Evolutionary conservation across 257 asterid genomes (phyloP), one percentile per base, ranked within the genome.

Genomic region (Penstemon eatonii): DNA sequence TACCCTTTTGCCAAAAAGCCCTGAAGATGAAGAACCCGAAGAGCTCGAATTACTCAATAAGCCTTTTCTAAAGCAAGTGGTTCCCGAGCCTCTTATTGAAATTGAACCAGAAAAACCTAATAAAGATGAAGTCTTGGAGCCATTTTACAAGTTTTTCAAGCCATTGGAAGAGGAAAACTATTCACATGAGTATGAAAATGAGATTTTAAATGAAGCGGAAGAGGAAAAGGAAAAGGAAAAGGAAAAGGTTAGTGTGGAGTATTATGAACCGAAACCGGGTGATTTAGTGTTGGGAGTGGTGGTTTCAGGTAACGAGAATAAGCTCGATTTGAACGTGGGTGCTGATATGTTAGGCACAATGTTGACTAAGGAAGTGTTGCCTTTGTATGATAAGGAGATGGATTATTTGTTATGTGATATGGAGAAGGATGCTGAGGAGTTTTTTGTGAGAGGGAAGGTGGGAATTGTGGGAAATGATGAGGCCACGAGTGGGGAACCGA

Each of bases 361-460:
- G 99, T 84, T 94, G 80, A 91, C 97, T 25, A 94, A 94, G 79
- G 97, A 94, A 43, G 92, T 90, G 56, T 60, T 94, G 86, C 99
- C 97, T 39, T 82, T 94, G 83, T 86, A 85, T 79, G 87, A 82
- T 69, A 87, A 85, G 82, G 99, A 94, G 85, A 75, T 90, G 81
- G 91, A 78, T 8, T 50, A 80, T 79, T 63, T 94, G 84, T 76
- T 81, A 36, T 90, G 89, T 78, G 97, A 94, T 77, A 72, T 81
- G 53, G 89, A 85, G 75, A 79, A 78, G 73, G 87, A 86, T 61
- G 85, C 85, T 0, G 87, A 84, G 65, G 89, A 81, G 56, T 79
- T 88, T 12, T 49, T 85, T 76, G 91, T 83, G 70, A 63, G 66
- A 9, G 97, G 97, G 72, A 90, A 82, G 62, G 75, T 89, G 54